Evolutionary conservation across 108 stramenopile species (phyloP), one percentile per base, ranked within the genome.

Genomic region (Cyclostephanos tholiformis): DNA sequence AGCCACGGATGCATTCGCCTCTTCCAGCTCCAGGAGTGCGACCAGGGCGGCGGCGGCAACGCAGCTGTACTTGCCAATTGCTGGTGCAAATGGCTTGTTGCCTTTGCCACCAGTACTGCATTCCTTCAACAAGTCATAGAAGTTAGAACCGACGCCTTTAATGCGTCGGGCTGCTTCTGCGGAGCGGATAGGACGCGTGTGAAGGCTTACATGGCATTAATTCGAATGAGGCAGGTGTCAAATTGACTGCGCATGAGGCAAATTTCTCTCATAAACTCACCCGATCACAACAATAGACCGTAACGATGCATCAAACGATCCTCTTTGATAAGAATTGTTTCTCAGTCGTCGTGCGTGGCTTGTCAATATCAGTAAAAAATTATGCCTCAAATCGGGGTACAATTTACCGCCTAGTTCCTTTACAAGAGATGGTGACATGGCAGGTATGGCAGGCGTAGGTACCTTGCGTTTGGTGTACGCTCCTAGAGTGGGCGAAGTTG

Each of bases 351-450:
- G 66, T 27, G 82, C 82, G 48, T 80, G 75, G 59, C 67, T 65
- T 2, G 69, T 64, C 23, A 83, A 61, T 35, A 60, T 56, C 41
- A 72, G 17, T 23, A 83, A 29, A n/a, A 83, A 83, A 50, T 70
- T 72, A 66, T 83, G 77, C 26, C 74, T 71, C 0, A 83, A 59
- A 55, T 83, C 78, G 12, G 78, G 82, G 25, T 83, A 83, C 16
- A 83, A 17, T 48, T 80, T 83, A 8, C 82, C 82, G 35, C 82
- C 82, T 10, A 83, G 75, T 61, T 83, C 82, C 49, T 80, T 70
- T 0, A 77, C 71, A 8, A 82, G 63, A 29, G 64, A 63, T 20
- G 38, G 46, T 13, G 79, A 58, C 75, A 82, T 61, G 70, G 76
- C 82, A 14, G 82, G 82, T 10, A 83, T 79, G 20, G 78, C 69